A percentile compares a stretch with the other conserved stretches of the same genome.
Evolutionary conservation across 1,139 yeast species (phyloP).

Genomic region (Diutina neorugosa): DNA sequence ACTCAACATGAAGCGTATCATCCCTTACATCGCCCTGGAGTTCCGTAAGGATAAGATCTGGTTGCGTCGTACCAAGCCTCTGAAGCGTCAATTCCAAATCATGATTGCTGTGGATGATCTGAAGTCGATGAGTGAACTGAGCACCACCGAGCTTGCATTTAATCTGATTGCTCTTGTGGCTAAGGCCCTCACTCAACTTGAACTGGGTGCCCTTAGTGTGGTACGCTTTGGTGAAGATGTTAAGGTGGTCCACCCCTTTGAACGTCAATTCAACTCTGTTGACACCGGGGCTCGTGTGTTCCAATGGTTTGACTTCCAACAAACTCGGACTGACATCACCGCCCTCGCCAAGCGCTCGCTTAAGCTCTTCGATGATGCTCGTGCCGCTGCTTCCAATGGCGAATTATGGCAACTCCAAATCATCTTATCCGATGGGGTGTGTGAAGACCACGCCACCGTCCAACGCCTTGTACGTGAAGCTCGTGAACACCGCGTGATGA

Average conservation of each 20-base stretch:
- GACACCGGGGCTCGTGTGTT: constrained; percentile 78
- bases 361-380: constrained; percentile 61
- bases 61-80: constrained; percentile 95
- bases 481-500: constrained; percentile 84
- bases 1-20: constrained; percentile 92
- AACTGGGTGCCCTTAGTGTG: constrained; percentile 85
- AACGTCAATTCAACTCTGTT: constrained; percentile 53
- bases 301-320: constrained; percentile 87
- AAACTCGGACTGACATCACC: constrained; percentile 74
- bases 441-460: constrained; percentile 83
- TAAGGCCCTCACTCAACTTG: constrained; percentile 86
- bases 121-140: constrained; percentile 92
- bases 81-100: constrained; percentile 92
- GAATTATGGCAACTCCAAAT: constrained; percentile 93
- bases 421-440: constrained; percentile 89
- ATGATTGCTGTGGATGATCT: constrained; percentile 98
- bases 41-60: constrained; percentile 97
- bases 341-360: constrained; percentile 63
- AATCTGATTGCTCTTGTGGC: constrained; percentile 91
- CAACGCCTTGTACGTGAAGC: constrained; percentile 82
- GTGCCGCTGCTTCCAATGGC: constrained; percentile 31
- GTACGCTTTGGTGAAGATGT: constrained; percentile 85
- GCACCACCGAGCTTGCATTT: constrained; percentile 82
- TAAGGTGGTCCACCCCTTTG: constrained; percentile 81
- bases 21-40: constrained; percentile 95